These are phyloP conservation scores for Sanchytrium tribonematis DNA, from an alignment of 371 early-diverging fungal genomes.

Conservation along the genomic window DNA sequence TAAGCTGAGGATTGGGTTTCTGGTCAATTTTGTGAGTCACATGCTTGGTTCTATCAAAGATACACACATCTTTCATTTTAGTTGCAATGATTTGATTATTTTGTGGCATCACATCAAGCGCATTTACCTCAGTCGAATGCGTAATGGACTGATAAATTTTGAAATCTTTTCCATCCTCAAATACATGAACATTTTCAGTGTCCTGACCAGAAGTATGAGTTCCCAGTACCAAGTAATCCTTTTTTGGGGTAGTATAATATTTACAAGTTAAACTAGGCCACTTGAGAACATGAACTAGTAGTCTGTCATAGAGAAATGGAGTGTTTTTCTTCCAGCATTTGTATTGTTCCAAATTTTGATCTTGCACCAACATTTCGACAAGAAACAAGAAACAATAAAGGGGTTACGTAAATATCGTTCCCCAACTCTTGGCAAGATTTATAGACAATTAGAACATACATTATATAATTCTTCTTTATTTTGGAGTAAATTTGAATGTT, in stretches of 20 bases:
- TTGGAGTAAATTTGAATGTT: too few relatives aligned
- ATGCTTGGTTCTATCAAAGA: slow-evolving; percentile 91
- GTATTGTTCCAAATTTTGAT: too few relatives aligned
- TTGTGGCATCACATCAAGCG: slow-evolving; percentile 35
- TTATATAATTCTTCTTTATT: too few relatives aligned
- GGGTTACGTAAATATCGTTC: too few relatives aligned
- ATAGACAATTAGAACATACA: too few relatives aligned
- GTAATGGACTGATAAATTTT: slow-evolving; percentile 10
- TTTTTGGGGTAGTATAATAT: slow-evolving; percentile 88
- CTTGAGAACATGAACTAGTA: slow-evolving; percentile 80
- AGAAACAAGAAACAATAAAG: too few relatives aligned
- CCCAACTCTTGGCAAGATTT: too few relatives aligned
- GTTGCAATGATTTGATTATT: slow-evolving; percentile 84
- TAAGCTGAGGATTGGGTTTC: background rate
- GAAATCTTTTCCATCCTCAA: background rate
- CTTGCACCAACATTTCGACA: too few relatives aligned
- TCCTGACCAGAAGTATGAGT: slow-evolving; percentile 84
- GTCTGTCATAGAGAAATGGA: slow-evolving; percentile 86
- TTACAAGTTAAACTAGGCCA: slow-evolving; percentile 95
- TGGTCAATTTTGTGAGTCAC: background rate
- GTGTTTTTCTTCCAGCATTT: slow-evolving; percentile 93
- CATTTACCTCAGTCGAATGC: slow-evolving; percentile 10
- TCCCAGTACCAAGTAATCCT: slow-evolving; percentile 69
- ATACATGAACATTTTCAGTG: slow-evolving; percentile 1
- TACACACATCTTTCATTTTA: slow-evolving; percentile 66